A percentile compares a stretch with the other conserved stretches of the same genome.
phyloP scores from a whole-genome alignment of 129 eudicot genomes.

The Centella asiatica region DNA sequence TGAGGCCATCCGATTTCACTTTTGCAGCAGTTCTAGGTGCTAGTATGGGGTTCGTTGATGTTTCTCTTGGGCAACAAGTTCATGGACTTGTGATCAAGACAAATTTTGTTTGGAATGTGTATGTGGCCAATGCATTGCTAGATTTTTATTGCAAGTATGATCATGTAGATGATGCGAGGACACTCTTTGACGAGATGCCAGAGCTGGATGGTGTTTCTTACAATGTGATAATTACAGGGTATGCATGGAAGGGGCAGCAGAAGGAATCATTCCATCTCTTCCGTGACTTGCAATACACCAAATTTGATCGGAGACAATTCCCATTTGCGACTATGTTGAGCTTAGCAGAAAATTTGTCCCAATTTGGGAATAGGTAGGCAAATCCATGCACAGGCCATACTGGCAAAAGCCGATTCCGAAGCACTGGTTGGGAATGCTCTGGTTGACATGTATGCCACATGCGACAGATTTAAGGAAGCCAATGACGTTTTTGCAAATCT shows the following conservation, averaged over 20 bases:
- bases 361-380: conserved; percentile 54
- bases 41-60: conserved; percentile 38
- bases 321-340: conserved; percentile 85
- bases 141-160: conserved; percentile 80
- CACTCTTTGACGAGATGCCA: conserved; percentile 63
- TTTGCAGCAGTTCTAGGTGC: conserved; percentile 72
- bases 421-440: conserved; percentile 54
- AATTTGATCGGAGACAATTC: conserved; percentile 41
- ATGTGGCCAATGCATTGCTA: conserved; percentile 67
- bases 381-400: conserved; percentile 55
- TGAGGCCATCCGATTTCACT: conserved; percentile 67
- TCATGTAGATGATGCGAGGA: conserved; percentile 33
- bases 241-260: conserved; percentile 43
- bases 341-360: conserved; percentile 42
- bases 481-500: conserved; percentile 37
- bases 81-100: conserved; percentile 55
- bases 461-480: conserved; percentile 63
- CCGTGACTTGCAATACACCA: conserved; percentile 38
- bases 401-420: conserved; percentile 44
- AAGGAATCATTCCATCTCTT: conserved; percentile 51
- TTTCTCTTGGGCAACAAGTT: conserved; percentile 49
- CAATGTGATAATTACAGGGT: conserved; percentile 59
- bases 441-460: conserved; percentile 88
- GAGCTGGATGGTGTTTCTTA: conserved; percentile 73
- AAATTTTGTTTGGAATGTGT: conserved; percentile 51